Conservation (phyloP, 352 stramenopile species). For the Globisporangium megalacanthum region DNA sequence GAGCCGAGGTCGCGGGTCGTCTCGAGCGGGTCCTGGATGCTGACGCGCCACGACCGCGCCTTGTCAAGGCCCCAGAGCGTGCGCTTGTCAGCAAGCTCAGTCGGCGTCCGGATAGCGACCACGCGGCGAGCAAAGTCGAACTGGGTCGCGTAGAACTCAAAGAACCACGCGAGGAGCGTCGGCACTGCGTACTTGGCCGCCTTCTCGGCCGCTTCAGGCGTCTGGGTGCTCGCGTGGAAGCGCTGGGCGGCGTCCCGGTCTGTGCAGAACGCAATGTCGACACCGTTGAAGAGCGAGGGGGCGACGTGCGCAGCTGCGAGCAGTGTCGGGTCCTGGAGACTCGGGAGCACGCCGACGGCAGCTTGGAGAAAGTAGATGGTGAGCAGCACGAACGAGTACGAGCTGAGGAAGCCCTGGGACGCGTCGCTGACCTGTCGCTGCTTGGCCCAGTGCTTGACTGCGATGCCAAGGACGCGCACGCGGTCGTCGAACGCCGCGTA, state of each 20-base stretch:
- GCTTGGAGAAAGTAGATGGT: slow-evolving; percentile 95
- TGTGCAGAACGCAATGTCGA: slow-evolving; percentile 74
- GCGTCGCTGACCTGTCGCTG: slow-evolving; percentile 95
- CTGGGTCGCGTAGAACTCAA: slow-evolving; percentile 94
- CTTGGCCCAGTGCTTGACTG: slow-evolving; percentile 98
- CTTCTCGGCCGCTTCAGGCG: neutral
- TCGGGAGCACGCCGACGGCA: slow-evolving; percentile 87
- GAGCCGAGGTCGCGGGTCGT: slow-evolving; percentile 70
- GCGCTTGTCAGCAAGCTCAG: slow-evolving; percentile 30
- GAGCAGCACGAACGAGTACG: slow-evolving; percentile 98
- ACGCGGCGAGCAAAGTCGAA: slow-evolving; percentile 96
- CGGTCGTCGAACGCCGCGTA: slow-evolving; percentile 77
- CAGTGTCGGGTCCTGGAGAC: slow-evolving; percentile 86
- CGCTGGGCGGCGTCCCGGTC: slow-evolving; percentile 28
- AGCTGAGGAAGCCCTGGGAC: slow-evolving; percentile 93
- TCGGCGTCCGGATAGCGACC: slow-evolving; percentile 83
- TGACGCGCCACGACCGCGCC: slow-evolving; percentile 74
- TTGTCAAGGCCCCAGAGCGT: slow-evolving; percentile 39
- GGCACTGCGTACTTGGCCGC: slow-evolving; percentile 27
- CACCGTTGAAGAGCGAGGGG: slow-evolving; percentile 34
- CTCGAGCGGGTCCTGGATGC: slow-evolving; percentile 84
- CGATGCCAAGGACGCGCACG: slow-evolving; percentile 87
- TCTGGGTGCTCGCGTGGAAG: slow-evolving; percentile 27
- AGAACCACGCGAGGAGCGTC: slow-evolving; percentile 93
- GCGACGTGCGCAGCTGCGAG: slow-evolving; percentile 30